Percentiles rank a stretch among this genome's conserved stretches.
These are phyloP conservation scores for Lachnellula subtilissima DNA, from an alignment of 2,329 filamentous ascomycete species.

Conservation along the genomic window DNA sequence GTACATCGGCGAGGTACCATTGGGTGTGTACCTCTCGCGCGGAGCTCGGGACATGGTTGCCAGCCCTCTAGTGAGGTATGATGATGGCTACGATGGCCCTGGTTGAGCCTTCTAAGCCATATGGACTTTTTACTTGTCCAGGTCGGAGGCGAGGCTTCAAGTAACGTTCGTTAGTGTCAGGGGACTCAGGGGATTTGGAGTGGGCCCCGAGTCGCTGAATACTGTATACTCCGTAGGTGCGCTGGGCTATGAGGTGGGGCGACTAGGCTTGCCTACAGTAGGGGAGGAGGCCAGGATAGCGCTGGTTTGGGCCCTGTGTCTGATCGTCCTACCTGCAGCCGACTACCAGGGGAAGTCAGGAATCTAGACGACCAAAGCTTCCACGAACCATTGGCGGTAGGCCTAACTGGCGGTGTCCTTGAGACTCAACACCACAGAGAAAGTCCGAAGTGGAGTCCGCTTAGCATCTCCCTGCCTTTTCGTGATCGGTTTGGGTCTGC, in stretches of 20 bases:
- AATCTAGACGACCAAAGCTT: not conserved
- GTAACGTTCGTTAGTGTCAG: too few relatives aligned
- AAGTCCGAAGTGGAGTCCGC: not conserved
- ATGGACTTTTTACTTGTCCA: not conserved
- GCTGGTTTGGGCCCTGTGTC: constrained; percentile 4
- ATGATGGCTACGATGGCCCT: not conserved
- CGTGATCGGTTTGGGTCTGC: not conserved
- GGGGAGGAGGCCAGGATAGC: too few relatives aligned
- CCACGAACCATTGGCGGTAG: not conserved
- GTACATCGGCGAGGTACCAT: not conserved
- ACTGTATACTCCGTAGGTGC: not conserved
- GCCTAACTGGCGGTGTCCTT: not conserved
- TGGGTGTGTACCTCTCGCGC: constrained; percentile 7
- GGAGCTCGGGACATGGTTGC: constrained; percentile 16
- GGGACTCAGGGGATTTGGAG: not conserved
- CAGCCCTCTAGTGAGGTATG: not conserved
- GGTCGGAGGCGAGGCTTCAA: too few relatives aligned
- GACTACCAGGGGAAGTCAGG: not conserved
- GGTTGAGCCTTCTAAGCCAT: not conserved
- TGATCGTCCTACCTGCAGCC: constrained; percentile 6
- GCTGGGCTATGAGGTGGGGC: not conserved
- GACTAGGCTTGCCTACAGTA: not conserved
- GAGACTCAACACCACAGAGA: too few relatives aligned
- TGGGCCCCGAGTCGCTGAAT: not conserved
- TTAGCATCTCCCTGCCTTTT: not conserved